A percentile compares a stretch with the other conserved stretches of the same genome.
Conservation (phyloP, 768 basidiomycete genomes). For the Sutorius australiensis region DNA sequence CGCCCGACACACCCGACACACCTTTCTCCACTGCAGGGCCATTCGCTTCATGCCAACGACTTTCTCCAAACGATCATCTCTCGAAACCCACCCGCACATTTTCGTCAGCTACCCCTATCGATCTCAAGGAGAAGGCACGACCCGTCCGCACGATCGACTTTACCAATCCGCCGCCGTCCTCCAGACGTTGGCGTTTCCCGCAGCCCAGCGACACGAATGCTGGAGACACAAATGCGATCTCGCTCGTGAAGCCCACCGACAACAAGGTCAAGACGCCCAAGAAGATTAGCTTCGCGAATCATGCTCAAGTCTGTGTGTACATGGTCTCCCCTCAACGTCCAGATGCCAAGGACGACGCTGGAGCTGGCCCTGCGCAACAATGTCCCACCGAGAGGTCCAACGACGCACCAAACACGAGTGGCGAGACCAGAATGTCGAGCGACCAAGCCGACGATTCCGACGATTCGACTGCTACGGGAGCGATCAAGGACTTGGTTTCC, state of each 20-base stretch:
- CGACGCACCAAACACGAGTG: not conserved
- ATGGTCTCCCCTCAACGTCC: conserved; percentile 9
- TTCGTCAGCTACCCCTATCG: not conserved
- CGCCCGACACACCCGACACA: conserved; percentile 11
- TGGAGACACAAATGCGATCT: not conserved
- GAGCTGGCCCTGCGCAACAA: not conserved
- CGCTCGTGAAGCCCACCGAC: conserved; percentile 5
- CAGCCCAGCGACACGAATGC: not conserved
- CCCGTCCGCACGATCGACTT: conserved; percentile 28
- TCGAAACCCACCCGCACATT: not conserved
- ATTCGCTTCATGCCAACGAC: not conserved
- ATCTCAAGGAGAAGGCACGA: not conserved
- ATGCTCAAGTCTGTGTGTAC: conserved; percentile 21
- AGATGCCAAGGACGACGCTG: not conserved
- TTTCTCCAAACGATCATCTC: not conserved
- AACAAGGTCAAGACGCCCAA: conserved; percentile 21
- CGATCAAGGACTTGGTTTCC: not conserved
- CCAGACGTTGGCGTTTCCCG: conserved; percentile 13
- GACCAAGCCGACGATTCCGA: not conserved
- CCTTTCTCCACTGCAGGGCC: not conserved
- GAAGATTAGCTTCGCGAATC: conserved; percentile 26
- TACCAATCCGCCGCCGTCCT: conserved; percentile 16
- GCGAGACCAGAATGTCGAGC: not conserved
- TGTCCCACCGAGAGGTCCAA: not conserved
- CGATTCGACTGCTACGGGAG: not conserved